Conservation (phyloP, 1,139 yeast genomes). For the Hyphopichia khmerensis region DNA sequence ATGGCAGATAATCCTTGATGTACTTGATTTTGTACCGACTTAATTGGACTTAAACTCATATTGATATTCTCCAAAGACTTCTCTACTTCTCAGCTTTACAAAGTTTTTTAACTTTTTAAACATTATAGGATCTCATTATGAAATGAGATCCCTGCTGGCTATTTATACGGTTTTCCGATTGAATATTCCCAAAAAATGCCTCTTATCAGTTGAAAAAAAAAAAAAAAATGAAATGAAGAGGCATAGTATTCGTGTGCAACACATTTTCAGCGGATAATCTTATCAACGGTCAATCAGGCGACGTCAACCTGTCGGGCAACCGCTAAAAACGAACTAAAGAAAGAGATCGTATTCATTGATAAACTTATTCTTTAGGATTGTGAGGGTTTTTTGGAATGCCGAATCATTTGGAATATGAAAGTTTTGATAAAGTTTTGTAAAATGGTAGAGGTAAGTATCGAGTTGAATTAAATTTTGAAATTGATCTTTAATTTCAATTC, state of each 20-base stretch:
- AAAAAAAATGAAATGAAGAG: no score
- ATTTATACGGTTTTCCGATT: no score
- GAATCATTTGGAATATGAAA: background rate
- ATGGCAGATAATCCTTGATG: conserved; percentile 1
- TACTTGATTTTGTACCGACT: background rate
- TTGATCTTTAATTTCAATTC: conserved; percentile 1
- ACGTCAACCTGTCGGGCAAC: background rate
- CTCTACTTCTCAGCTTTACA: no score
- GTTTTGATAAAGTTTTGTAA: background rate
- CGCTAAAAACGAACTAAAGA: background rate
- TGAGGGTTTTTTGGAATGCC: conserved; percentile 2
- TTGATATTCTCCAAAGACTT: no score
- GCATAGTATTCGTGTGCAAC: no score
- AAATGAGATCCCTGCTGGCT: background rate
- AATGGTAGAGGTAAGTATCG: background rate
- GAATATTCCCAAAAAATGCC: no score
- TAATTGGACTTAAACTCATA: background rate
- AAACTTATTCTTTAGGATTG: conserved; percentile 4
- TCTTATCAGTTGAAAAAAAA: no score
- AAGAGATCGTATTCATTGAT: conserved; percentile 3
- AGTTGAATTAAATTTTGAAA: background rate
- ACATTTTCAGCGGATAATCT: no score
- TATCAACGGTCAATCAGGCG: background rate
- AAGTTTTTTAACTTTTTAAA: no score
- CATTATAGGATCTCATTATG: no score